Evolutionary conservation across 2,329 filamentous ascomycete genomes (phyloP).

Genomic region (Endoconidiophora laricicola): DNA sequence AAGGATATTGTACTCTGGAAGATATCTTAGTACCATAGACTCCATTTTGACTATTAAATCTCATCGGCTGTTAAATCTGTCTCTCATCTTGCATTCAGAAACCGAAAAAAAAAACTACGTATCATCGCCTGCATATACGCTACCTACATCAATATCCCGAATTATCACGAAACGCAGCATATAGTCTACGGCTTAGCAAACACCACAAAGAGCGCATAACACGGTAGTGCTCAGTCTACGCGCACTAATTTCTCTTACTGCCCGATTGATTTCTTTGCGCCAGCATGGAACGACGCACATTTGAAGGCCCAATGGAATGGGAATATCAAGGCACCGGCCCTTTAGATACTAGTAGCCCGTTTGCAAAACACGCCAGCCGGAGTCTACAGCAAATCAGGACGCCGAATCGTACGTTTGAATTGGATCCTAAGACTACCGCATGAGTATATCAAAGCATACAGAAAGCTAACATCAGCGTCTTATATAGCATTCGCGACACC

Average conservation of each 20-base stretch:
- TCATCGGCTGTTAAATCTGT: too few relatives aligned
- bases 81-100: too few relatives aligned
- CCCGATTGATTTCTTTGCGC: background rate
- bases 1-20: too few relatives aligned
- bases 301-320: slow-evolving; percentile 50
- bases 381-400: background rate
- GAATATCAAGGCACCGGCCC: slow-evolving; percentile 43
- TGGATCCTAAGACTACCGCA: background rate
- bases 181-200: too few relatives aligned
- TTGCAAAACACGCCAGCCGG: slow-evolving; percentile 21
- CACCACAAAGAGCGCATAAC: background rate
- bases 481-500: slow-evolving; percentile 1
- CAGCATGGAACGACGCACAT: slow-evolving; percentile 36
- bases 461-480: background rate
- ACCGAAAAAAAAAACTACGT: too few relatives aligned
- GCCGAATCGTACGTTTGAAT: background rate
- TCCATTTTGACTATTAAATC: too few relatives aligned
- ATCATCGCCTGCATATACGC: too few relatives aligned
- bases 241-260: background rate
- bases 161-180: too few relatives aligned
- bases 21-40: too few relatives aligned
- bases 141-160: too few relatives aligned
- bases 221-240: background rate
- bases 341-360: slow-evolving; percentile 44
- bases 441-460: background rate